A percentile compares a stretch with the other conserved stretches of the same genome.
Conservation (phyloP, 306 rosid species). For the Hylodesmum podocarpum region DNA sequence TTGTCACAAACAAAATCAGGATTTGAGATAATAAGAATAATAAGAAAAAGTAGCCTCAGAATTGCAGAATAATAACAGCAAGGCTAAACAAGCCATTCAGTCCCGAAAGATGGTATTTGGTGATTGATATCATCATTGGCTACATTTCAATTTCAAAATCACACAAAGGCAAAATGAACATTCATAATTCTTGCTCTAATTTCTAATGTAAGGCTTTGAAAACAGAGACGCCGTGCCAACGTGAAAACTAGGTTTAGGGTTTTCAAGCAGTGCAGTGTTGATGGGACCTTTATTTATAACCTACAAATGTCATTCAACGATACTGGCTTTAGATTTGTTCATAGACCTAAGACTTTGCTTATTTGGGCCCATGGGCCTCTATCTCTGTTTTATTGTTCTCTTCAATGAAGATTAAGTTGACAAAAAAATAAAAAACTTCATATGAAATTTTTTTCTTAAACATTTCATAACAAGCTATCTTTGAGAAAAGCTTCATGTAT, state of each 20-base stretch:
- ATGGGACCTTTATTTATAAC: background rate
- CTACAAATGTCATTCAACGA: too few species aligned
- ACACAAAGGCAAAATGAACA: background rate
- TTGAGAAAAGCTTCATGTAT: too few species aligned
- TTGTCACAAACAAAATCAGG: background rate
- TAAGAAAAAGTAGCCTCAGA: constrained; percentile 39
- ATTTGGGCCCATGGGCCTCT: background rate
- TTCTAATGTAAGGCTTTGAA: background rate
- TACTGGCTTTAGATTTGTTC: background rate
- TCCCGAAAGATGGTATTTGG: constrained; percentile 72
- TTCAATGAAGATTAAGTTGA: background rate
- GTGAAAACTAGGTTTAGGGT: background rate
- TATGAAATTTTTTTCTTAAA: background rate
- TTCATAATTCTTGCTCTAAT: background rate
- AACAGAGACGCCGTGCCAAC: background rate
- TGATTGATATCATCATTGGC: constrained; percentile 50
- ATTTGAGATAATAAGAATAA: background rate
- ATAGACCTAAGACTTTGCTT: background rate
- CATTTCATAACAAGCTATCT: background rate
- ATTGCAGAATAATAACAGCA: constrained; percentile 57
- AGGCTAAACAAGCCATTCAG: constrained; percentile 55
- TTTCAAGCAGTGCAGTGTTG: background rate
- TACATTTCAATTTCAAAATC: background rate
- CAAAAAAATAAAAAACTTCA: background rate
- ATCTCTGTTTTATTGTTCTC: background rate